Conservation (phyloP, 1,284 basidiomycete genomes). For the Vanrija humicola region DNA sequence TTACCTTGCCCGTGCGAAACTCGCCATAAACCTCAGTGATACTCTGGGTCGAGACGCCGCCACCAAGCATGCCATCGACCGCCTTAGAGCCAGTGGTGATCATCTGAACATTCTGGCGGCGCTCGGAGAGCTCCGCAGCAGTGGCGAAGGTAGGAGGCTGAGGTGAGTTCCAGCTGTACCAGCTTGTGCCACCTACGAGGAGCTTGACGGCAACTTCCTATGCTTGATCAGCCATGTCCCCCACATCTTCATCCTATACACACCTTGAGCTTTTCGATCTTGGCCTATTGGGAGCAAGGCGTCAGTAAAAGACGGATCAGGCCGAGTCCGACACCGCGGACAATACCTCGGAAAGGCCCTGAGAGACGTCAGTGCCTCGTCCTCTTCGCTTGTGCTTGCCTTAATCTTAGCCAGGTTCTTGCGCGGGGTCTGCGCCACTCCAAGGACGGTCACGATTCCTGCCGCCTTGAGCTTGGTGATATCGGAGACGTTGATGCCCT, state of each 20-base stretch:
- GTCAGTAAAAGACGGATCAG: background rate
- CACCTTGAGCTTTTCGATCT: conserved; percentile 93
- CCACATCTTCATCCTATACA: conserved; percentile 5
- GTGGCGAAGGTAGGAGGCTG: conserved; percentile 84
- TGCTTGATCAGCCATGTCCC: background rate
- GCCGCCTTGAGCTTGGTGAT: conserved; percentile 80
- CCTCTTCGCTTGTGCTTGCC: conserved; percentile 49
- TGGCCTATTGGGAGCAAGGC: conserved; percentile 54
- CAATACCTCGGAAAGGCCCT: conserved; percentile 43
- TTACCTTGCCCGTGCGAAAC: conserved; percentile 59
- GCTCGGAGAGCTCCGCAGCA: conserved; percentile 80
- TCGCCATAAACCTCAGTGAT: conserved; percentile 65
- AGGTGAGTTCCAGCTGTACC: background rate
- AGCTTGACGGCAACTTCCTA: conserved; percentile 84
- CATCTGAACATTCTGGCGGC: conserved; percentile 67
- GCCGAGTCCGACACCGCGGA: background rate
- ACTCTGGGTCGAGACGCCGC: conserved; percentile 82
- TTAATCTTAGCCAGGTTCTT: conserved; percentile 87
- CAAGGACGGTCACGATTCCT: conserved; percentile 52
- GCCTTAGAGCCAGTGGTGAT: conserved; percentile 89
- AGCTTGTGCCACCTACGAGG: conserved; percentile 53
- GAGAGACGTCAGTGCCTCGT: background rate
- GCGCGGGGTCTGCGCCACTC: conserved; percentile 64
- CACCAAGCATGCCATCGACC: conserved; percentile 81
- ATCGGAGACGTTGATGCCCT: conserved; percentile 93